Percentiles rank a stretch among this genome's conserved stretches.
These are phyloP conservation scores for Amaranthus cruentus DNA, from an alignment of 148 eudicot species.

Conservation along the genomic window DNA sequence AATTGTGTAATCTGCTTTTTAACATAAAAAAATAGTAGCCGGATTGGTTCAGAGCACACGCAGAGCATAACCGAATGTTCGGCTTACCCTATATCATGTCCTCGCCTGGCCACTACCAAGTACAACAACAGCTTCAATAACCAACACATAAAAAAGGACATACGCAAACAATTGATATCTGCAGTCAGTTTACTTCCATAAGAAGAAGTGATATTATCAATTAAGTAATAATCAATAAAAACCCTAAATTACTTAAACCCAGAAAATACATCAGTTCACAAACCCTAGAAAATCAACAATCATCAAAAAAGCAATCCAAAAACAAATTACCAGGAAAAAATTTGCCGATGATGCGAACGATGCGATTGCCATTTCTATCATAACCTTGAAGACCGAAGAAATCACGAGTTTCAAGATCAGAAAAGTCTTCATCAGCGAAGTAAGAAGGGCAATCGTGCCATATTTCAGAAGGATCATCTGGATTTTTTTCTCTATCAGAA, in stretches of 20 bases:
- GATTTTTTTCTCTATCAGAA: slow-evolving; percentile 12
- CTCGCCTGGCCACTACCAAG: too few relatives aligned
- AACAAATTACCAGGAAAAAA: slow-evolving; percentile 62
- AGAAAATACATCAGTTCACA: neutral
- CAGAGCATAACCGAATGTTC: too few relatives aligned
- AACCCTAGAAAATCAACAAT: slow-evolving; percentile 2
- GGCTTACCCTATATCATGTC: too few relatives aligned
- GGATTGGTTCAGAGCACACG: too few relatives aligned
- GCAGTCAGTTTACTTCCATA: too few relatives aligned
- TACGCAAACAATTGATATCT: too few relatives aligned
- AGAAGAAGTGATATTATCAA: neutral
- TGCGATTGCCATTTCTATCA: slow-evolving; percentile 69
- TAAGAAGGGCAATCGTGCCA: slow-evolving; percentile 82
- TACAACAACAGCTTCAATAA: too few relatives aligned
- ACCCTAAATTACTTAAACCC: neutral
- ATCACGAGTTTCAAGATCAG: slow-evolving; percentile 70
- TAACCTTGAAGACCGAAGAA: slow-evolving; percentile 60
- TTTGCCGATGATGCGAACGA: slow-evolving; percentile 78
- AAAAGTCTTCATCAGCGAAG: slow-evolving; percentile 59
- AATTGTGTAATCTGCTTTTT: too few relatives aligned
- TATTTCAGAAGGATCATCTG: slow-evolving; percentile 28
- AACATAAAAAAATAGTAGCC: too few relatives aligned
- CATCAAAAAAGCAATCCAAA: neutral
- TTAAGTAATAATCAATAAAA: neutral
- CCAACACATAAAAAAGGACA: too few relatives aligned